A percentile compares a stretch with the other conserved stretches of the same genome.
phyloP scores from a whole-genome alignment of 768 basidiomycete genomes.

The Trametes punicea region DNA sequence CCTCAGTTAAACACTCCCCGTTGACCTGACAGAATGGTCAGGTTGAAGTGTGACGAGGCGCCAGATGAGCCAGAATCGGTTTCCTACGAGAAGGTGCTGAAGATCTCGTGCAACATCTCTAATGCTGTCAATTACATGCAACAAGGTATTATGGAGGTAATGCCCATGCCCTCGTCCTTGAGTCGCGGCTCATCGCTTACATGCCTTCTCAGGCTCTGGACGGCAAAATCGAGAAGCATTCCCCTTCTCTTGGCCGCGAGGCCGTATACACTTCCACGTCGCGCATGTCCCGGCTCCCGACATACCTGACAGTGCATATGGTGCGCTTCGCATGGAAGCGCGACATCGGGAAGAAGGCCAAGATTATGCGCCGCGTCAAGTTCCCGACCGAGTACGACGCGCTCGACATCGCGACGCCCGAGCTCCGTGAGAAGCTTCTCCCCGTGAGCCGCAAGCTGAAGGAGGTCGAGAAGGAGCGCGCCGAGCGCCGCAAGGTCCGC shows the following conservation, averaged over 20 bases:
- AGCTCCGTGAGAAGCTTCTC: constrained; percentile 65
- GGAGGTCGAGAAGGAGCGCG: constrained; percentile 79
- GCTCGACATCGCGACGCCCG: constrained; percentile 75
- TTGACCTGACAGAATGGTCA: constrained; percentile 28
- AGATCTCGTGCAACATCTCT: constrained; percentile 93
- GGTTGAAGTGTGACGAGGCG: constrained; percentile 78
- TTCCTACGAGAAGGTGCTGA: constrained; percentile 70
- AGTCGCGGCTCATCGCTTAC: not conserved
- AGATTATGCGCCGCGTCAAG: constrained; percentile 94
- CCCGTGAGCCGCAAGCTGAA: constrained; percentile 72
- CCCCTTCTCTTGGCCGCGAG: constrained; percentile 72
- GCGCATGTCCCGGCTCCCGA: constrained; percentile 78
- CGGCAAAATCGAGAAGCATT: constrained; percentile 82
- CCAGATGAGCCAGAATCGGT: constrained; percentile 70
- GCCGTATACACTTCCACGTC: constrained; percentile 81
- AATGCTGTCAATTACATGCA: constrained; percentile 84
- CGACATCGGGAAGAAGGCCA: constrained; percentile 90
- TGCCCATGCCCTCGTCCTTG: constrained; percentile 24
- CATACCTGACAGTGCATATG: constrained; percentile 88
- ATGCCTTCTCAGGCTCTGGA: constrained; percentile 66
- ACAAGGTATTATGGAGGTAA: constrained; percentile 76
- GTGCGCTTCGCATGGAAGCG: constrained; percentile 94
- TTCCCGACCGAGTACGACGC: constrained; percentile 89
- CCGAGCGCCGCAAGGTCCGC: constrained; percentile 77
- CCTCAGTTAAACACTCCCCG: not conserved